Evolutionary conservation across 2,329 filamentous ascomycete species (phyloP).

Genomic region (Fusarium algeriense): DNA sequence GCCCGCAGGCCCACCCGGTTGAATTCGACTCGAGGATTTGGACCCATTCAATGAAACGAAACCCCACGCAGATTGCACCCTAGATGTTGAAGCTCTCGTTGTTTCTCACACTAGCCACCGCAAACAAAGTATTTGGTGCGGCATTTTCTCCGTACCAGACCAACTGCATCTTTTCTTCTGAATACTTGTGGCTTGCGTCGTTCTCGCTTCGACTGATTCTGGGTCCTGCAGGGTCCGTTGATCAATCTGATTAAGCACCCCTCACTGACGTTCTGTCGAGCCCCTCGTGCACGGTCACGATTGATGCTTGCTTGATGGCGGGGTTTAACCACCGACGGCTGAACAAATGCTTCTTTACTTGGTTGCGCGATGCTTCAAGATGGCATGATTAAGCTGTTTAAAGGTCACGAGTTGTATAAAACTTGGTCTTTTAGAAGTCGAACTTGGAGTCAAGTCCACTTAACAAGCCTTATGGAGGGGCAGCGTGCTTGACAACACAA

Average conservation of each 20-base stretch:
- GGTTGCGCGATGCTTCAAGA: background rate
- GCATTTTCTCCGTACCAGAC: slow-evolving; percentile 32
- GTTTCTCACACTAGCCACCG: slow-evolving; percentile 21
- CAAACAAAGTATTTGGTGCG: slow-evolving; percentile 18
- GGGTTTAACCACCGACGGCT: slow-evolving; percentile 18
- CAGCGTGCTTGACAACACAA: slow-evolving; percentile 13
- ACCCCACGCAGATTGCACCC: slow-evolving; percentile 10
- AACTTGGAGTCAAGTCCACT: slow-evolving; percentile 1
- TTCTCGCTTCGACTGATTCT: slow-evolving; percentile 18
- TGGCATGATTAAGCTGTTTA: background rate
- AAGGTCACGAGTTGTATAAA: slow-evolving; percentile 9
- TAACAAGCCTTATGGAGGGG: slow-evolving; percentile 10
- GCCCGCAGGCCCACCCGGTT: slow-evolving; percentile 23
- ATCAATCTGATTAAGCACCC: slow-evolving; percentile 40
- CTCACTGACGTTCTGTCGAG: slow-evolving; percentile 22
- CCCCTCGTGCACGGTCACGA: slow-evolving; percentile 36
- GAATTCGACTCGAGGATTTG: slow-evolving; percentile 14
- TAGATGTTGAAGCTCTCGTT: slow-evolving; percentile 9
- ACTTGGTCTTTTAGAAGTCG: background rate
- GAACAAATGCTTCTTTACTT: slow-evolving; percentile 5
- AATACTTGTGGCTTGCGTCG: slow-evolving; percentile 23
- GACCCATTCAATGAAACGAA: slow-evolving; percentile 13
- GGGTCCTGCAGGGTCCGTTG: slow-evolving; percentile 42
- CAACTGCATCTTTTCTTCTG: background rate
- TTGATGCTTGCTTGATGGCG: slow-evolving; percentile 20